These are phyloP conservation scores for Ceratobasidium sp. DNA, from an alignment of 1,284 basidiomycete species.

Conservation along the genomic window DNA sequence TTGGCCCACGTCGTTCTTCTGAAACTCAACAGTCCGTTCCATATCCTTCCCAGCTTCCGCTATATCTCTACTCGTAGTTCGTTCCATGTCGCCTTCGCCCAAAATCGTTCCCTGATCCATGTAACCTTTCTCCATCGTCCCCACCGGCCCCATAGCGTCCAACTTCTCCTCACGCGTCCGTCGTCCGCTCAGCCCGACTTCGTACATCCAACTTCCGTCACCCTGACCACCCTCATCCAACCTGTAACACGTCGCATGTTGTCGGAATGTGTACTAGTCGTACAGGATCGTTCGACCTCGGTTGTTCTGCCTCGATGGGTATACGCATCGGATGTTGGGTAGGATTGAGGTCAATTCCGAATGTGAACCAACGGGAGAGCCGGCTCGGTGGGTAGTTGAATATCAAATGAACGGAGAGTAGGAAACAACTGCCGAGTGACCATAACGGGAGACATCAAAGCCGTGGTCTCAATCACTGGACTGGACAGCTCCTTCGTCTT, in stretches of 20 bases:
- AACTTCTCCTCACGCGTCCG: conserved; percentile 38
- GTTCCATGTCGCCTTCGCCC: background rate
- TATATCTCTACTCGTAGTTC: background rate
- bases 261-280: conserved; percentile 48
- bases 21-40: background rate
- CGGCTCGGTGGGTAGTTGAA: background rate
- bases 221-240: conserved; percentile 17
- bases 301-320: conserved; percentile 47
- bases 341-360: background rate
- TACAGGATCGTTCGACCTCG: conserved; percentile 49
- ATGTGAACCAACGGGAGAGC: background rate
- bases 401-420: background rate
- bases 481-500: background rate
- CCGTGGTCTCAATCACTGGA: background rate
- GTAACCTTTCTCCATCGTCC: background rate
- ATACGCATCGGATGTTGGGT: conserved; percentile 48
- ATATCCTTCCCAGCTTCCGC: conserved; percentile 9
- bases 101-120: background rate
- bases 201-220: conserved; percentile 45
- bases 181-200: too few species aligned
- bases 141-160: background rate
- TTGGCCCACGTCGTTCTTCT: background rate
- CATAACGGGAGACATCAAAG: background rate
- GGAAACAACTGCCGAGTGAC: background rate
- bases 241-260: conserved; percentile 49